Conservation (phyloP, 163 green algal genomes). For the Scenedesmus sp. region DNA sequence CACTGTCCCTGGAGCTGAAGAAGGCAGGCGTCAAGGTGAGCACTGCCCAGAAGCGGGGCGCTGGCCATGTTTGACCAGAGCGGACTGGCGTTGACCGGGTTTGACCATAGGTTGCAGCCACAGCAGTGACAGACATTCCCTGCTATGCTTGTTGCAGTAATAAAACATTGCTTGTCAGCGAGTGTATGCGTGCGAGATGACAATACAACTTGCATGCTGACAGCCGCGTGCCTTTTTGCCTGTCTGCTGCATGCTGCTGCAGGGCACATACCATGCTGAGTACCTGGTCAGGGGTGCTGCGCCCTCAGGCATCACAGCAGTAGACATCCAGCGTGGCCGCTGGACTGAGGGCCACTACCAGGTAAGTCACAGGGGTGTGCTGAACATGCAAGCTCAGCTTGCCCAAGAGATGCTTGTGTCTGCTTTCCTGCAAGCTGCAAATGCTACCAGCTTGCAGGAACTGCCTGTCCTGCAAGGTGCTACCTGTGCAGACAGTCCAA, state of each 20-base stretch:
- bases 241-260: background rate
- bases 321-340: slow-evolving; percentile 28
- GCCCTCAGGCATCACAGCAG: slow-evolving; percentile 9
- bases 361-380: background rate
- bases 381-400: background rate
- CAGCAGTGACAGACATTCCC: background rate
- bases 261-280: slow-evolving; percentile 42
- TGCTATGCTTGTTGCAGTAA: background rate
- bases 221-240: background rate
- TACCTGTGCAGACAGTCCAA: background rate
- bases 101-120: background rate
- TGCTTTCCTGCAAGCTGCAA: background rate
- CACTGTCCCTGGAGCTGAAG: slow-evolving; percentile 43
- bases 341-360: slow-evolving; percentile 37
- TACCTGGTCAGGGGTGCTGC: slow-evolving; percentile 17
- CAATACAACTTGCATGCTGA: background rate
- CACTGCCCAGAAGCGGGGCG: too few species aligned
- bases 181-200: background rate
- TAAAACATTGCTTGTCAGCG: too few species aligned
- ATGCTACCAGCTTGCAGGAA: background rate
- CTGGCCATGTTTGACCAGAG: background rate
- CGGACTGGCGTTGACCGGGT: background rate
- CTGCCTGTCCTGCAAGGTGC: background rate
- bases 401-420: background rate
- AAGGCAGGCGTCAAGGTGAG: slow-evolving; percentile 30